These are phyloP conservation scores for Paramecium sonneborni DNA, from an alignment of 73 alveolate genomes.

Conservation along the genomic window DNA sequence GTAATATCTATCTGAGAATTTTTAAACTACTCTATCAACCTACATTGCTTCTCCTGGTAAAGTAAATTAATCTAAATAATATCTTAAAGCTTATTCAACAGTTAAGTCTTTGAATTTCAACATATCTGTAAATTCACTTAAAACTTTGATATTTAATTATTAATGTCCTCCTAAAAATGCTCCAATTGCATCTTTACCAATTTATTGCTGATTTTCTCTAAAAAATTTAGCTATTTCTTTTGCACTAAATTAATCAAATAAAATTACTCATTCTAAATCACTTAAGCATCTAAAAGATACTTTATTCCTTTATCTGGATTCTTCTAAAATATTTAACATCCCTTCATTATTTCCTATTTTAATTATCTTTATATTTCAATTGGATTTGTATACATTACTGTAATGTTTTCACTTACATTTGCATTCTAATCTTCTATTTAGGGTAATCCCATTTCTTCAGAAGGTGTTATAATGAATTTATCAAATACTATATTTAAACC, in stretches of 20 bases:
- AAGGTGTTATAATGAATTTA: background rate
- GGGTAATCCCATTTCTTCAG: background rate
- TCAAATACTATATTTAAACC: slow-evolving; percentile 6
- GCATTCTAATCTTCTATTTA: background rate
- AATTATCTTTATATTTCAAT: slow-evolving; percentile 45
- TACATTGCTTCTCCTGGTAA: slow-evolving; percentile 57
- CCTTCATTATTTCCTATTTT: slow-evolving; percentile 53
- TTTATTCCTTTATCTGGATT: slow-evolving; percentile 59
- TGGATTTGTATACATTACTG: background rate
- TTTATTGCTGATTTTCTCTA: slow-evolving; percentile 31
- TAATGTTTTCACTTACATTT: background rate
- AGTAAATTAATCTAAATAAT: slow-evolving; percentile 58
- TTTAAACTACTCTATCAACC: slow-evolving; percentile 95
- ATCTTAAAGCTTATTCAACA: slow-evolving; percentile 62
- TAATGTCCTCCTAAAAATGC: slow-evolving; percentile 63
- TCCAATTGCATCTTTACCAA: slow-evolving; percentile 62
- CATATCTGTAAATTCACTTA: slow-evolving; percentile 62
- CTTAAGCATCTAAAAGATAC: slow-evolving; percentile 12
- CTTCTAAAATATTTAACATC: slow-evolving; percentile 26
- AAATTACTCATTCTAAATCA: slow-evolving; percentile 32
- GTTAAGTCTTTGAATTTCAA: slow-evolving; percentile 36
- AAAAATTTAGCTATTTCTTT: slow-evolving; percentile 62
- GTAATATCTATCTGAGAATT: slow-evolving; percentile 90
- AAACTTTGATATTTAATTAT: slow-evolving; percentile 31
- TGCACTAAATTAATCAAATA: slow-evolving; percentile 1